These are phyloP conservation scores for Desmodesmus armatus DNA, from an alignment of 139 green algal genomes.

Conservation along the genomic window DNA sequence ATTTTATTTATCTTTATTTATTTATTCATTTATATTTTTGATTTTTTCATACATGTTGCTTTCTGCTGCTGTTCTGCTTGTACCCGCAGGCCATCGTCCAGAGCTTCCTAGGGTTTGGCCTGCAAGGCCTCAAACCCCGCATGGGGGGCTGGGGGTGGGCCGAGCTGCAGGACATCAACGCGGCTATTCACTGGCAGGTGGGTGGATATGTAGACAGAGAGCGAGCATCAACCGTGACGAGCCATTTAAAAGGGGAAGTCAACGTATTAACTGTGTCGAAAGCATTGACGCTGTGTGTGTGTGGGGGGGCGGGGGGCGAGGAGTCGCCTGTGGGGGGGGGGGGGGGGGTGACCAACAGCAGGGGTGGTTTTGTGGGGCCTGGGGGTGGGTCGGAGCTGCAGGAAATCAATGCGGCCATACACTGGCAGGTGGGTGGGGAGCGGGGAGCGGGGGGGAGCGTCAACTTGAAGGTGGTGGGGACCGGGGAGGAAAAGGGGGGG, in stretches of 20 bases:
- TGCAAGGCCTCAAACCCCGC: slow-evolving; percentile 58
- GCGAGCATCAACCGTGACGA: not conserved
- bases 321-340: too few species aligned
- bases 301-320: too few species aligned
- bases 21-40: too few species aligned
- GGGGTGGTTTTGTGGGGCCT: too few species aligned
- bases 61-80: slow-evolving; percentile 48
- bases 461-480: too few species aligned
- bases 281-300: too few species aligned
- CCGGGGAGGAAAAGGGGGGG: too few species aligned
- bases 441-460: not conserved
- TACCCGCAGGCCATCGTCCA: slow-evolving; percentile 62
- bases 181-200: slow-evolving; percentile 56
- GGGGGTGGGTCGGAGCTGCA: slow-evolving; percentile 67
- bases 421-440: slow-evolving; percentile 55
- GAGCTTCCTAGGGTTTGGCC: slow-evolving; percentile 71
- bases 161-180: slow-evolving; percentile 65
- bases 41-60: slow-evolving; percentile 30
- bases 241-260: slow-evolving; percentile 1
- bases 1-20: too few species aligned
- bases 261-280: too few species aligned
- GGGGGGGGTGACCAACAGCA: too few species aligned
- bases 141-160: slow-evolving; percentile 67
- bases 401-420: slow-evolving; percentile 55
- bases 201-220: not conserved